Conservation (phyloP, 768 basidiomycete genomes). For the Leccinum broughii region DNA sequence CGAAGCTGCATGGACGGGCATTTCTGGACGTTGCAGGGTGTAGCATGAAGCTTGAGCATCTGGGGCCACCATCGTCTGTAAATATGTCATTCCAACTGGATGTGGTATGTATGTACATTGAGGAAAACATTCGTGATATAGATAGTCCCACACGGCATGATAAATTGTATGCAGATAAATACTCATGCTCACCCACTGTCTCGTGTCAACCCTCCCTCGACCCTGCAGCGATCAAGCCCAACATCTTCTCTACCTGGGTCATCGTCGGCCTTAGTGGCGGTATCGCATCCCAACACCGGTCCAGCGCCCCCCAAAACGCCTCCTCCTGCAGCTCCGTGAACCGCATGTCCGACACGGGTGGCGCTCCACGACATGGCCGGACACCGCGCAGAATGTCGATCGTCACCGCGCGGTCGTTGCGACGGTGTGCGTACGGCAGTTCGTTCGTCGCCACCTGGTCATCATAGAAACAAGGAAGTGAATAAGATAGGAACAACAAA, state of each 20-base stretch:
- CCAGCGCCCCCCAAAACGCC: constrained; percentile 45
- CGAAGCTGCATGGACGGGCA: constrained; percentile 17
- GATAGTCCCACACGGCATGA: neutral
- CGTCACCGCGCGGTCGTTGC: constrained; percentile 56
- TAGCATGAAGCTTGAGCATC: neutral
- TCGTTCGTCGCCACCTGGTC: constrained; percentile 50
- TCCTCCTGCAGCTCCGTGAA: constrained; percentile 26
- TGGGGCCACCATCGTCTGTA: neutral
- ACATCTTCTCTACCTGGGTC: constrained; percentile 33
- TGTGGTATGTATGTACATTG: neutral
- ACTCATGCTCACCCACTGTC: neutral
- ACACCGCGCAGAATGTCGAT: constrained; percentile 55
- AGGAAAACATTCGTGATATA: neutral
- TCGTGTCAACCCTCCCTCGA: neutral
- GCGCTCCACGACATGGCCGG: constrained; percentile 42
- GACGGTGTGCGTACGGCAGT: constrained; percentile 52
- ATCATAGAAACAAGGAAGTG: neutral
- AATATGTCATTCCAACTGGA: neutral
- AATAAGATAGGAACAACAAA: neutral
- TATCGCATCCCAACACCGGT: constrained; percentile 46
- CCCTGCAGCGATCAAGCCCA: constrained; percentile 10
- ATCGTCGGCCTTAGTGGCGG: constrained; percentile 43
- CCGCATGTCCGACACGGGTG: constrained; percentile 18
- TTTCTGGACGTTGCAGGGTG: constrained; percentile 6
- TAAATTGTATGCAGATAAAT: neutral